Evolutionary conservation across 2,329 filamentous ascomycete species (phyloP).

Genomic region (Apiospora marii): DNA sequence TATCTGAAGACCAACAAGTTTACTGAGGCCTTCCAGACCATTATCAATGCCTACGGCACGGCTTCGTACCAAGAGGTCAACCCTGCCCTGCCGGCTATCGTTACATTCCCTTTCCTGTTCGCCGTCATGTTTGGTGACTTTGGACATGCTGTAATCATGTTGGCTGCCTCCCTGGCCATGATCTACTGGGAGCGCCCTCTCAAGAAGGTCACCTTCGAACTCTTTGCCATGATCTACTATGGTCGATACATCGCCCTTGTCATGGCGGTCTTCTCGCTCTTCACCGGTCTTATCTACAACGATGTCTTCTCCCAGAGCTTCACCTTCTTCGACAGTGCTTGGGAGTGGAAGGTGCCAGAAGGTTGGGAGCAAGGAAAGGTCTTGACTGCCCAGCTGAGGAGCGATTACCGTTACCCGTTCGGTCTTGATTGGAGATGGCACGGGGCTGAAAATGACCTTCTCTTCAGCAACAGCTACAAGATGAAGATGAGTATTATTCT

Average conservation of each 20-base stretch:
- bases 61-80: slow-evolving; percentile 98
- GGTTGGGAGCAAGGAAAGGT: slow-evolving; percentile 70
- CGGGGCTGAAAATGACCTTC: slow-evolving; percentile 89
- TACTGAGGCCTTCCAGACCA: slow-evolving; percentile 97
- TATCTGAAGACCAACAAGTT: slow-evolving; percentile 99
- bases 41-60: slow-evolving; percentile 97
- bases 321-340: slow-evolving; percentile 87
- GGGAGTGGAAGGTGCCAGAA: slow-evolving; percentile 77
- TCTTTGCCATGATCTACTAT: slow-evolving; percentile 99
- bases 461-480: slow-evolving; percentile 99
- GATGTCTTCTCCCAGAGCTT: slow-evolving; percentile 95
- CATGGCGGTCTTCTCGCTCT: slow-evolving; percentile 97
- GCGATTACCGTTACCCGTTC: slow-evolving; percentile 88
- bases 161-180: slow-evolving; percentile 84
- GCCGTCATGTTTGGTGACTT: slow-evolving; percentile 99
- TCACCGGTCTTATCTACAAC: slow-evolving; percentile 97
- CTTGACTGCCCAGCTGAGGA: slow-evolving; percentile 72
- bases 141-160: slow-evolving; percentile 91
- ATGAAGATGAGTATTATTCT: slow-evolving; percentile 99
- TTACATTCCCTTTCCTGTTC: slow-evolving; percentile 99
- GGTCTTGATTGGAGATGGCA: slow-evolving; percentile 98
- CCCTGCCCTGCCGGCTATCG: slow-evolving; percentile 90
- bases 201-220: slow-evolving; percentile 90
- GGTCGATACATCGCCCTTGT: slow-evolving; percentile 98
- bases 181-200: slow-evolving; percentile 95